phyloP scores from a whole-genome alignment of 768 basidiomycete genomes.

The Coprinopsis strossmayeri region DNA sequence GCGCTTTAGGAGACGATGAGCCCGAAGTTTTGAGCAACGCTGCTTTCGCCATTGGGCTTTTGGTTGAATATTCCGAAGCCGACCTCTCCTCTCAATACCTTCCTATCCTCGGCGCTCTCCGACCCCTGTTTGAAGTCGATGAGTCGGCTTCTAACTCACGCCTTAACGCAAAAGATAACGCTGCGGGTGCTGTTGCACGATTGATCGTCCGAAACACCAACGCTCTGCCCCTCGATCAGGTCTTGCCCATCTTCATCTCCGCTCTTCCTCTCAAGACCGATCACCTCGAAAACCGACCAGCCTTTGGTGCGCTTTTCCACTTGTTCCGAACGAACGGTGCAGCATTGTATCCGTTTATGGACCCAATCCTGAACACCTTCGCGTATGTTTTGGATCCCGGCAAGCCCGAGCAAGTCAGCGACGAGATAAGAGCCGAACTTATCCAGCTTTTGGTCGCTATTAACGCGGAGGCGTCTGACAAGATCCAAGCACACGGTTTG shows the following conservation, averaged over 20 bases:
- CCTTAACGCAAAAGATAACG: conserved; percentile 92
- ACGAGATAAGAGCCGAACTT: conserved; percentile 71
- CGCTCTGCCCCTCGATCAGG: conserved; percentile 85
- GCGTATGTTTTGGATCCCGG: conserved; percentile 75
- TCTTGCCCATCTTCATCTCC: conserved; percentile 76
- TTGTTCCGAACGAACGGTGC: conserved; percentile 76
- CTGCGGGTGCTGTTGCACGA: conserved; percentile 88
- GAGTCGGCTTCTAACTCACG: conserved; percentile 56
- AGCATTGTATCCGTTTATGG: conserved; percentile 67
- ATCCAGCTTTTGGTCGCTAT: conserved; percentile 67
- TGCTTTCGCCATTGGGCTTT: conserved; percentile 87
- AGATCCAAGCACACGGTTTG: conserved; percentile 78
- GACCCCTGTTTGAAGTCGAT: conserved; percentile 69
- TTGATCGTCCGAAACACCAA: conserved; percentile 74
- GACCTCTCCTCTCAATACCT: conserved; percentile 82
- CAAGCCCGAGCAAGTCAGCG: conserved; percentile 68
- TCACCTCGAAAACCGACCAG: conserved; percentile 81
- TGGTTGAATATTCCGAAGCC: conserved; percentile 78
- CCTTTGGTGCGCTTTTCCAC: conserved; percentile 85
- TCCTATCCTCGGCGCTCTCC: conserved; percentile 70
- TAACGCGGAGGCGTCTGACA: conserved; percentile 67
- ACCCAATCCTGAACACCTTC: conserved; percentile 74
- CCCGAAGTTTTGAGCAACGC: conserved; percentile 96
- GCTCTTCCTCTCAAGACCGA: conserved; percentile 87
- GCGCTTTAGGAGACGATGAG: conserved; percentile 76